Percentiles rank a stretch among this genome's conserved stretches.
Conservation (phyloP, 495 filamentous ascomycete genomes). For the Glarea lozoyensis region DNA sequence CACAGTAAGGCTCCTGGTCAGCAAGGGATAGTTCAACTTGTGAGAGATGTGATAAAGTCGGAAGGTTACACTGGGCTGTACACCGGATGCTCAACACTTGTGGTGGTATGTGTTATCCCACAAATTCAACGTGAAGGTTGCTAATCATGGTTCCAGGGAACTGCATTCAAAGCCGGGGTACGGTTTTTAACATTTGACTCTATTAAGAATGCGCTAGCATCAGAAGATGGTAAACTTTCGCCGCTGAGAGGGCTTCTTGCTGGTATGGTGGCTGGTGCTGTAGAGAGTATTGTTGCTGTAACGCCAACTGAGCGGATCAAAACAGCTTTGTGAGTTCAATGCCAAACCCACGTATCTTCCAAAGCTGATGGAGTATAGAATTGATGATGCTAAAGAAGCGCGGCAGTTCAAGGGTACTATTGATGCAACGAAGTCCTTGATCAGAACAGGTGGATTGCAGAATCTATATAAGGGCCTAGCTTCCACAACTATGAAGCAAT, state of each 20-base stretch:
- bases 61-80: conserved; percentile 1
- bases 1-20: neutral
- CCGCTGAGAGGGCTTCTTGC: conserved; percentile 45
- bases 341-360: no score
- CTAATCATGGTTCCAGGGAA: no score
- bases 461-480: conserved; percentile 50
- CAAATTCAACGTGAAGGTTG: no score
- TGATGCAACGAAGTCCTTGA: conserved; percentile 40
- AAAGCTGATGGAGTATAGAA: no score
- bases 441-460: conserved; percentile 36
- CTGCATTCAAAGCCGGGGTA: conserved; percentile 51
- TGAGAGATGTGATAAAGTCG: neutral
- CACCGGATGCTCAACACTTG: conserved; percentile 7
- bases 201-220: conserved; percentile 48
- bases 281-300: conserved; percentile 49
- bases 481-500: conserved; percentile 58
- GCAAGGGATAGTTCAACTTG: neutral
- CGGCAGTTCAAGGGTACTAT: conserved; percentile 39
- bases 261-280: conserved; percentile 51
- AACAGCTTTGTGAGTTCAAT: no score
- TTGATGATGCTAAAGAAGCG: conserved; percentile 50
- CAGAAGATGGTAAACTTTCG: conserved; percentile 20
- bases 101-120: conserved; percentile 1
- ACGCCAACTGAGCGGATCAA: conserved; percentile 61
- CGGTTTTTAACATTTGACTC: conserved; percentile 59